Conservation (phyloP, 306 rosid genomes). For the Lotus japonicus region DNA sequence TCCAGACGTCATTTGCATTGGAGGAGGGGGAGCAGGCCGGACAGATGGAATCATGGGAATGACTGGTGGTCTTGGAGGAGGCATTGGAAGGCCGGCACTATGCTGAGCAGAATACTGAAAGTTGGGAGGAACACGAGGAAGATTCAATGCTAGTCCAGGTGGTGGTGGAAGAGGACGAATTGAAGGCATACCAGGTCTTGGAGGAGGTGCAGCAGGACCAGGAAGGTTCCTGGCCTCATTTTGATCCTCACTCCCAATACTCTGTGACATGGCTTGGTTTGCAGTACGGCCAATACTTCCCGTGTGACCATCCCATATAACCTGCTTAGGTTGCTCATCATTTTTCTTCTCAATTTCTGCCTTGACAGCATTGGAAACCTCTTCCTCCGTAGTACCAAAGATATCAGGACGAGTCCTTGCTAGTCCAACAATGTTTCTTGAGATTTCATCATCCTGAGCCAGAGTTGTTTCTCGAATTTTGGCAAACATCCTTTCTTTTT, state of each 20-base stretch:
- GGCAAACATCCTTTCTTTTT: conserved; percentile 95
- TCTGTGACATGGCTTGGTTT: conserved; percentile 90
- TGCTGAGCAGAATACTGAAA: conserved; percentile 58
- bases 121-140: conserved; percentile 63
- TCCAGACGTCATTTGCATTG: conserved; percentile 57
- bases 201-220: conserved; percentile 95
- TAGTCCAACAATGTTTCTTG: conserved; percentile 83
- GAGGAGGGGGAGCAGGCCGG: conserved; percentile 61
- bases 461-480: conserved; percentile 97
- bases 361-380: conserved; percentile 95
- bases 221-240: conserved; percentile 57
- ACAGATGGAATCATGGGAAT: conserved; percentile 59
- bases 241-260: conserved; percentile 61
- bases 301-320: conserved; percentile 98
- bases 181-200: conserved; percentile 73
- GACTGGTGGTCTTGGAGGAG: conserved; percentile 66
- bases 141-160: conserved; percentile 82
- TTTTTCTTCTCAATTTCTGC: conserved; percentile 96
- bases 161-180: conserved; percentile 95
- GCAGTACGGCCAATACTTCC: conserved; percentile 97
- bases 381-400: conserved; percentile 95
- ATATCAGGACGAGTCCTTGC: conserved; percentile 96
- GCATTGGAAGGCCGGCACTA: conserved; percentile 52
- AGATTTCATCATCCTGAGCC: conserved; percentile 92
- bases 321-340: conserved; percentile 96